These are phyloP conservation scores for Polytolypa hystricis DNA, from an alignment of 2,329 filamentous ascomycete species.

Conservation along the genomic window DNA sequence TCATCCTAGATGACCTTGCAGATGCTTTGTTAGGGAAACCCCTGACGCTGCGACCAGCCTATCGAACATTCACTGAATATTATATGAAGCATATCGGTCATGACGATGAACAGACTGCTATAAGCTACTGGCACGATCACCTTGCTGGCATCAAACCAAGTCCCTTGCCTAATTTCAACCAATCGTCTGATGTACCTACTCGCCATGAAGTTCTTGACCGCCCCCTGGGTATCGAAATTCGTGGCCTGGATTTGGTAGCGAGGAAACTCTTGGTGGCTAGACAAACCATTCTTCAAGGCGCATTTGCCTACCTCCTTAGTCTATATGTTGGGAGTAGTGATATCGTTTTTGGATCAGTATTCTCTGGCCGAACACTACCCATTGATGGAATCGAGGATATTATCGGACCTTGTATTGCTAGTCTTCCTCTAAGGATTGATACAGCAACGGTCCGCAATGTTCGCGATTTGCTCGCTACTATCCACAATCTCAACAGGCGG, in stretches of 20 bases:
- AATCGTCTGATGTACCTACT: slow-evolving; percentile 18
- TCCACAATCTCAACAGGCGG: slow-evolving; percentile 56
- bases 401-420: slow-evolving; percentile 68
- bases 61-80: slow-evolving; percentile 46
- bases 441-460: slow-evolving; percentile 41
- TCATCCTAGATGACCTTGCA: slow-evolving; percentile 58
- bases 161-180: slow-evolving; percentile 49
- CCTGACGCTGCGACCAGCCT: slow-evolving; percentile 42
- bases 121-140: slow-evolving; percentile 59
- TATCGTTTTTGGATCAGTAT: slow-evolving; percentile 64
- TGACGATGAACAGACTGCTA: slow-evolving; percentile 31
- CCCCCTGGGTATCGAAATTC: slow-evolving; percentile 25
- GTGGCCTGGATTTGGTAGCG: slow-evolving; percentile 27
- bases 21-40: slow-evolving; percentile 33
- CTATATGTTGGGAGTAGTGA: slow-evolving; percentile 55
- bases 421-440: slow-evolving; percentile 60
- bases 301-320: slow-evolving; percentile 54
- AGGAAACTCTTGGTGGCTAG: slow-evolving; percentile 42
- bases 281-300: slow-evolving; percentile 67
- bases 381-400: slow-evolving; percentile 59
- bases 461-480: slow-evolving; percentile 49
- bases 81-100: slow-evolving; percentile 24
- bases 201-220: slow-evolving; percentile 19
- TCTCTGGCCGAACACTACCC: slow-evolving; percentile 68
- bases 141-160: slow-evolving; percentile 47